phyloP scores from a whole-genome alignment of 257 asterid species.

The Nicotiana paniculata region DNA sequence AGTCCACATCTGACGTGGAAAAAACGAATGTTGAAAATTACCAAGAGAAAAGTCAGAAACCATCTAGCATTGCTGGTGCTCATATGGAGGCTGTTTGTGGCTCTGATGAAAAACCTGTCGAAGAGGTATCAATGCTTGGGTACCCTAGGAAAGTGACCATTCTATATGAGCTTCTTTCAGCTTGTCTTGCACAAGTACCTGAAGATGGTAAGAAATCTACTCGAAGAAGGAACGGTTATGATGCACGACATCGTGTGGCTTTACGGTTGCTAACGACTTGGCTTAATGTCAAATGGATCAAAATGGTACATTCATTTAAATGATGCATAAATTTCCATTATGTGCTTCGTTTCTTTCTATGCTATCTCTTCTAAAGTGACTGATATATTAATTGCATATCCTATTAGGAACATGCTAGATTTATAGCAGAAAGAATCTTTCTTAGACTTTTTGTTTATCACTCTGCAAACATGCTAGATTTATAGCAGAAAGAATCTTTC shows the following conservation, averaged over 20 bases:
- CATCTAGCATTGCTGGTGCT: constrained; percentile 34
- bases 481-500: background rate
- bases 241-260: constrained; percentile 84
- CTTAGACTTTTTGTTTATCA: background rate
- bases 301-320: constrained; percentile 42
- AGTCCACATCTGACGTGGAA: constrained; percentile 24
- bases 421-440: background rate
- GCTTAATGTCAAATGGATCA: constrained; percentile 77
- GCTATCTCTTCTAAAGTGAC: background rate
- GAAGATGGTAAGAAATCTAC: constrained; percentile 41
- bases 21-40: constrained; percentile 15
- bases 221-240: constrained; percentile 61
- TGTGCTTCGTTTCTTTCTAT: background rate
- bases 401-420: background rate
- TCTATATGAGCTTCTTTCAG: constrained; percentile 76
- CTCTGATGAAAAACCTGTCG: constrained; percentile 50
- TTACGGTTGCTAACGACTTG: constrained; percentile 78
- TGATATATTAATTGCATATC: background rate
- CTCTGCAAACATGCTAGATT: background rate
- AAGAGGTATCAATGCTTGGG: constrained; percentile 55
- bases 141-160: constrained; percentile 62
- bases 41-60: constrained; percentile 27
- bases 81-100: constrained; percentile 21
- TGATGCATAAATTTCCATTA: background rate
- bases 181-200: constrained; percentile 62